Evolutionary conservation across 2,329 filamentous ascomycete genomes (phyloP), one percentile per base, ranked within the genome.

Genomic region (Coniochaeta sp.): DNA sequence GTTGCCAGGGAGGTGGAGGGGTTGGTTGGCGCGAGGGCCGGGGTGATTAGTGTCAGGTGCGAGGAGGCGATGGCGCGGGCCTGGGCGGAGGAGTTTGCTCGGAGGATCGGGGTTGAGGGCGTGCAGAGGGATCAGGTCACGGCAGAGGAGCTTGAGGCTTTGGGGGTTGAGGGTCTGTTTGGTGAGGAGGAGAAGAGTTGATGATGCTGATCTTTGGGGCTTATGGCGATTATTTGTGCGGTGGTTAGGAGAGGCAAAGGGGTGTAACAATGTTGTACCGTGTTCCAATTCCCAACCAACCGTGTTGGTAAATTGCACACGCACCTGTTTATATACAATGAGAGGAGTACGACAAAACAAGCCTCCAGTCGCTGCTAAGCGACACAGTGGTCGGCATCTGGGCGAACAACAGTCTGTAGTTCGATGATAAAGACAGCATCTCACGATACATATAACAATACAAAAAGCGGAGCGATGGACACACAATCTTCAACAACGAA

Each of bases 1-100:
- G 80, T 96, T 61, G 77, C 79, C 64, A 78, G 76, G 43, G 81
- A 89, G 72, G 63, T 61, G 33, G 67, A n/a, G 38, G 31, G 43
- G 19, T 11, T 43, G 52, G 43, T 14, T 54, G 59, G 16, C n/a
- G 16, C 33, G 26, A 6, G 28, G 60, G 17, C 3, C 22, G 12
- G 26, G 57, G 38, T 9, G 58, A 36, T 19, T 8, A 6, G 0
- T 22, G 34, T 12, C 6, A 34, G 14, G 24, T 57, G 56, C 36
- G 63, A 62, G 54, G 54, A 58, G 26, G 43, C 6, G 11, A 58
- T 68, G 11, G 66, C 66, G 1, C 28, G 16, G 9, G 38, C 16
- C 12, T 69, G 67, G 67, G 67, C 63, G 17, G 62, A 50, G 22
- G 67, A 66, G 60, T 58, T 69, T 33, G 65, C 64, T 24, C 6